Base-by-base conservation (phyloP, 352 stramenopile genomes). In the Elongisporangium anandrum region DNA sequence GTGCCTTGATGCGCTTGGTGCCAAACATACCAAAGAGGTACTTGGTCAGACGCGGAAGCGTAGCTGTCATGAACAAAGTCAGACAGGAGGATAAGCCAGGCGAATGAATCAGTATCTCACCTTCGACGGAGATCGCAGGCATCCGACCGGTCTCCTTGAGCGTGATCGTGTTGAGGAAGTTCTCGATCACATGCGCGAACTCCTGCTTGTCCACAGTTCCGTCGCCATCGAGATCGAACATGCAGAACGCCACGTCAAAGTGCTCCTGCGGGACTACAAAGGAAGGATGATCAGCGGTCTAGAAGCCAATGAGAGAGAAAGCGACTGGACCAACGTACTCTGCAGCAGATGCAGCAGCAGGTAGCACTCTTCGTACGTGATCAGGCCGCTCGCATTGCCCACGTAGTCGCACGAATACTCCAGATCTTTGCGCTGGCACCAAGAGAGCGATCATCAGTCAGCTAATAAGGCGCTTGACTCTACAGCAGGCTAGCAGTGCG, bases 331-430 rank as follows among this genome's bases (percentile, higher is more conserved):
- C 51, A 7, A 65, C 68, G 64, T 67, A 92, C 82, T 91, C 59
- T 91, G 79, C 3, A 90, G 72, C 55, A 93, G 63, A 60, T 93
- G 84, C 53, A 87, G 70, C 26, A 93, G 77, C 57, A 91, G 61
- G 60, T 88, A 89, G 68, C 79, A 93, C 66, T 93, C 84, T 60
- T 93, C 79, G 65, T 82, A 92, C 51, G 78, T 87, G 59, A 93
- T 88, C 39, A 93, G 72, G 9, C 79, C 83, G 49, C 88, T 75
- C 17, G 63, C 69, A 51, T 93, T 69, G 24, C 84, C 84, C 50
- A 88, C 71, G 70, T 92, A 92, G 39, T 91, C 79, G 56, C 81
- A 90, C 61, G 61, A 65, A 61, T 91, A 89, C 63, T 72, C 62
- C n/a, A 84, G 41, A 57, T 84, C 70, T 20, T 72, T 60, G 4